Base-by-base conservation (phyloP, 208 protist genomes). In the Balamuthia mandrillaris region DNA sequence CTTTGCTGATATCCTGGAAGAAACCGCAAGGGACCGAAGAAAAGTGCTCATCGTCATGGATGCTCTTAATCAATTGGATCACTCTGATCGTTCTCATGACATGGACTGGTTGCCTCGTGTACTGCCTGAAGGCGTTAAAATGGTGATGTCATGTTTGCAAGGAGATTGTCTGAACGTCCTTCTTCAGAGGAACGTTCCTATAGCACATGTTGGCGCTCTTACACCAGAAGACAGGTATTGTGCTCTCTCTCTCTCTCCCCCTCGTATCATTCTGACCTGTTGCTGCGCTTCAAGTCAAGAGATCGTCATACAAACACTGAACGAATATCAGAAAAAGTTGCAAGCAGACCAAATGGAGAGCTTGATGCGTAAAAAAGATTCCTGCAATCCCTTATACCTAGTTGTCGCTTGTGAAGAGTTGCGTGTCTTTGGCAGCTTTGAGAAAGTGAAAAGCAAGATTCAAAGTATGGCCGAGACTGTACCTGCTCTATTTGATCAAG, bases 1-100 rank as follows among this genome's bases (percentile, higher is more conserved):
- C 6, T 83, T 83, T 35, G 12, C 12, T n/a, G 24, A 35, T 16
- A 16, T 83, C 16, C 37, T 83, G n/a, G 14, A 41, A 10, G 49
- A 14, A 21, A 24, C 49, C 21, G 49, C 21, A 21, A 24, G 16
- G 49, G 7, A 81, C 21, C 63, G n/a, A 18, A 10, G 37, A 10
- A 16, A 33, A n/a, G 10, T 88, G 24, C 61, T 88, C 6, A n/a
- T 88, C 3, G 63, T 88, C 18, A 61, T 88, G 31, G 85, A 88
- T 31, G 85, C 85, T 18, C 78, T 88, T 24, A 88, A 88, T 9
- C 85, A 88, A 42, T 33, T 88, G 58, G 85, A 88, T 27, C 54
- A 84, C 12, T 29, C 52, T 33, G 74, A 88, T 79, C 31, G 79
- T n/a, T 75, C 85, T 3, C 75, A 79, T 21, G 54, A 35, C 3